Percentiles rank a stretch among this genome's conserved stretches.
Conservation (phyloP, 768 basidiomycete species). For the Mycena rosella region DNA sequence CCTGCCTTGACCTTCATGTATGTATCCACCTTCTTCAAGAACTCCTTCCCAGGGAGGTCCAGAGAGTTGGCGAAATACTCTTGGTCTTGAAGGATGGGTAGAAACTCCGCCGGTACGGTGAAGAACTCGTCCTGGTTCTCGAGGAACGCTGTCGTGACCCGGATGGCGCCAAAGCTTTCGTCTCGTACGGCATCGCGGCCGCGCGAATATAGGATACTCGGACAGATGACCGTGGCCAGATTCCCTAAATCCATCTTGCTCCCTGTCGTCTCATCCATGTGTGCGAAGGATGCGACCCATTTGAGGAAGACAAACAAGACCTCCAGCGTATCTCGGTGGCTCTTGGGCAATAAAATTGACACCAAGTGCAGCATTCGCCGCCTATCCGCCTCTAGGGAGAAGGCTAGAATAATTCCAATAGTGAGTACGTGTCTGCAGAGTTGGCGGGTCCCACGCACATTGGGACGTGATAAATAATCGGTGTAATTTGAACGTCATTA, state of each 20-base stretch:
- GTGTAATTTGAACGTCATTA: slow-evolving; percentile 95
- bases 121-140: slow-evolving; percentile 97
- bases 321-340: slow-evolving; percentile 97
- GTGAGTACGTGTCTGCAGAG: background rate
- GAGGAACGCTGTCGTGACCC: slow-evolving; percentile 86
- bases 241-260: slow-evolving; percentile 99
- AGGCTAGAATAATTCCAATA: slow-evolving; percentile 57
- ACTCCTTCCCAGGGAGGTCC: slow-evolving; percentile 94
- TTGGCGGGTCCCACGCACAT: slow-evolving; percentile 63
- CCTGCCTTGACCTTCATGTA: slow-evolving; percentile 80
- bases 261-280: slow-evolving; percentile 96
- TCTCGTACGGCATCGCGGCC: slow-evolving; percentile 89
- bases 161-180: slow-evolving; percentile 92
- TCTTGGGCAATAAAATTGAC: slow-evolving; percentile 88
- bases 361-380: slow-evolving; percentile 88
- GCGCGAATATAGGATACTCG: slow-evolving; percentile 95
- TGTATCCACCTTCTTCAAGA: slow-evolving; percentile 95
- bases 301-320: slow-evolving; percentile 98
- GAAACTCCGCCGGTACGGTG: slow-evolving; percentile 92
- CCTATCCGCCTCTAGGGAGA: slow-evolving; percentile 82
- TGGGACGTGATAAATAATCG: slow-evolving; percentile 89
- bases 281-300: slow-evolving; percentile 99
- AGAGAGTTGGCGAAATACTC: slow-evolving; percentile 91
- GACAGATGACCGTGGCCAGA: slow-evolving; percentile 96
- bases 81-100: slow-evolving; percentile 88